These are phyloP conservation scores for Xerocomus cyaneibrunnescens DNA, from an alignment of 1,284 basidiomycete species.

Conservation along the genomic window DNA sequence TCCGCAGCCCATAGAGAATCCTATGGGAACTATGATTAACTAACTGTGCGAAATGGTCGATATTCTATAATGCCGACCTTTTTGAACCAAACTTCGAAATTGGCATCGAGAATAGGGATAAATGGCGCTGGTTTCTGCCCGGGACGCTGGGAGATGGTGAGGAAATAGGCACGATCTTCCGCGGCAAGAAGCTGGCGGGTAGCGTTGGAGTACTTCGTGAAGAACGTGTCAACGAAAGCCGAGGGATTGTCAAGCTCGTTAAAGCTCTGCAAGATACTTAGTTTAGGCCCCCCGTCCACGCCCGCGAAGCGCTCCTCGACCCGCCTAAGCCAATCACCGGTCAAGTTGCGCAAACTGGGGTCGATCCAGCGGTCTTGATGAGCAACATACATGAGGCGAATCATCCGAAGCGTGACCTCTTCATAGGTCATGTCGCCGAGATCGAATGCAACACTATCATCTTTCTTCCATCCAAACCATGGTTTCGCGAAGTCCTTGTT, in stretches of 20 bases:
- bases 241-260: slow-evolving; percentile 80
- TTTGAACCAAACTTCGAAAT: slow-evolving; percentile 98
- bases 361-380: slow-evolving; percentile 97
- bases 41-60: slow-evolving; percentile 4
- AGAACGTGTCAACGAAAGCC: slow-evolving; percentile 81
- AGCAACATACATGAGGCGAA: slow-evolving; percentile 89
- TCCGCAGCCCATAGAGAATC: slow-evolving; percentile 98
- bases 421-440: slow-evolving; percentile 98
- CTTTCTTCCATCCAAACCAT: slow-evolving; percentile 96
- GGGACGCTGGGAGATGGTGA: slow-evolving; percentile 91
- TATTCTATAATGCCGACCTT: slow-evolving; percentile 56
- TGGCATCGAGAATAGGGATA: slow-evolving; percentile 94
- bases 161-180: slow-evolving; percentile 95
- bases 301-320: slow-evolving; percentile 98
- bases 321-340: slow-evolving; percentile 95
- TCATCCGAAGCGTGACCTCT: slow-evolving; percentile 89
- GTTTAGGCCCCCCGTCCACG: slow-evolving; percentile 78
- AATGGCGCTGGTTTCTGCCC: slow-evolving; percentile 99
- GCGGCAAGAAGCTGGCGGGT: slow-evolving; percentile 87
- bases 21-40: slow-evolving; percentile 43
- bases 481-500: slow-evolving; percentile 97
- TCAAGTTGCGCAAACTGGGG: slow-evolving; percentile 88
- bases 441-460: slow-evolving; percentile 80
- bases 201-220: slow-evolving; percentile 81
- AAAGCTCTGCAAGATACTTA: slow-evolving; percentile 91